Percentiles rank a stretch among this genome's conserved stretches.
These are phyloP conservation scores for Botrytis medusae DNA, from an alignment of 2,329 filamentous ascomycete species.

Conservation along the genomic window DNA sequence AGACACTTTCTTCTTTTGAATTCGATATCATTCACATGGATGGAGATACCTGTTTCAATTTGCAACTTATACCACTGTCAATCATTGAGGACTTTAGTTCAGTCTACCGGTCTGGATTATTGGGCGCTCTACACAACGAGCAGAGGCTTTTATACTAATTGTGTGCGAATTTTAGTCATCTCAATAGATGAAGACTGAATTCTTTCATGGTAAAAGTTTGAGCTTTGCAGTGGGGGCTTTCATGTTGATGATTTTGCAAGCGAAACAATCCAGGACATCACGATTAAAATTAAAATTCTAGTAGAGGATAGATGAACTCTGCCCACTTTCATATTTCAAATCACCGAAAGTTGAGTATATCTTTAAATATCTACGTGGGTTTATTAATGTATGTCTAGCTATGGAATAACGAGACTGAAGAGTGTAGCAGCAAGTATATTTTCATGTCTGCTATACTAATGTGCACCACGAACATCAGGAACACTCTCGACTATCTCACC, in stretches of 20 bases:
- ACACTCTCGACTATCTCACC: background rate
- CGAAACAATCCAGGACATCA: background rate
- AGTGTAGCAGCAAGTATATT: background rate
- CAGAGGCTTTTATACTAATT: background rate
- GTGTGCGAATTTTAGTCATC: background rate
- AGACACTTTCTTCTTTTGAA: too few relatives aligned
- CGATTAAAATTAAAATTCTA: background rate
- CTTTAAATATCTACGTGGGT: background rate
- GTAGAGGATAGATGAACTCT: background rate
- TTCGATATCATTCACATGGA: too few relatives aligned
- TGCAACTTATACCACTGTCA: too few relatives aligned
- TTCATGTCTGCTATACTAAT: background rate
- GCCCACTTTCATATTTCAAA: accelerated
- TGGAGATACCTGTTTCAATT: too few relatives aligned
- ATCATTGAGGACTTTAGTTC: too few relatives aligned
- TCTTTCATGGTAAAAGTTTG: background rate
- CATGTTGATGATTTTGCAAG: background rate
- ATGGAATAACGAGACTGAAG: background rate
- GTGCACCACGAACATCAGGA: background rate
- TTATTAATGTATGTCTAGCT: background rate
- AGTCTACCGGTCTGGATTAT: too few relatives aligned
- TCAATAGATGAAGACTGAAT: too few relatives aligned
- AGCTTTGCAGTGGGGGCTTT: background rate
- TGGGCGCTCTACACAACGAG: too few relatives aligned
- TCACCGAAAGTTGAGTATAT: background rate